phyloP scores from a whole-genome alignment of 306 rosid genomes.

The Arachis hypogaea region DNA sequence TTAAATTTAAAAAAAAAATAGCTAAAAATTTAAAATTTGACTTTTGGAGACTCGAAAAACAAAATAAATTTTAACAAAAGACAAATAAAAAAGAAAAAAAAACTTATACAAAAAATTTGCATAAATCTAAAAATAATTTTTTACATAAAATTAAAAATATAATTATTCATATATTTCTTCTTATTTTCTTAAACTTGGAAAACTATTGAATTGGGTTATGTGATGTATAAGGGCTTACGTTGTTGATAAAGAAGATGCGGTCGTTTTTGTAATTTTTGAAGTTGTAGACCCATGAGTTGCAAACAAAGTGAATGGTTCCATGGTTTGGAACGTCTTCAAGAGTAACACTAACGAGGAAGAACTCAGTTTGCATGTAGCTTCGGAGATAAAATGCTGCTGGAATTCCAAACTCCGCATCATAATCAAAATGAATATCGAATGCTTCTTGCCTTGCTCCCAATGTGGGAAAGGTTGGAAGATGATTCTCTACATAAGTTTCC shows the following conservation, averaged over 20 bases:
- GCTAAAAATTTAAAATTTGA: too few species aligned
- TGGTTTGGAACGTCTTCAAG: constrained; percentile 62
- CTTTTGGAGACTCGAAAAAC: too few species aligned
- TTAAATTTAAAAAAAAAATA: too few species aligned
- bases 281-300: constrained; percentile 82
- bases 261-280: constrained; percentile 38
- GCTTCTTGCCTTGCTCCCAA: constrained; percentile 53
- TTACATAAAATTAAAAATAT: too few species aligned
- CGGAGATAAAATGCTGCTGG: constrained; percentile 64
- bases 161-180: too few species aligned
- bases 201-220: too few species aligned
- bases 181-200: too few species aligned
- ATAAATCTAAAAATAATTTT: too few species aligned
- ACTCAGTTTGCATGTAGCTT: constrained; percentile 40
- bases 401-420: constrained; percentile 54
- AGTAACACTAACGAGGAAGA: constrained; percentile 62
- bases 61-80: too few species aligned
- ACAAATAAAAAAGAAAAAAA: too few species aligned
- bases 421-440: constrained; percentile 55
- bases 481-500: constrained; percentile 50
- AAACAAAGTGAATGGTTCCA: constrained; percentile 54
- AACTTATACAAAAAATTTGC: too few species aligned
- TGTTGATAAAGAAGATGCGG: constrained; percentile 69
- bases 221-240: constrained; percentile 42
- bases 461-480: constrained; percentile 47